Evolutionary conservation across 169 alveolate genomes (phyloP).

Genomic region (Babesia caballi): DNA sequence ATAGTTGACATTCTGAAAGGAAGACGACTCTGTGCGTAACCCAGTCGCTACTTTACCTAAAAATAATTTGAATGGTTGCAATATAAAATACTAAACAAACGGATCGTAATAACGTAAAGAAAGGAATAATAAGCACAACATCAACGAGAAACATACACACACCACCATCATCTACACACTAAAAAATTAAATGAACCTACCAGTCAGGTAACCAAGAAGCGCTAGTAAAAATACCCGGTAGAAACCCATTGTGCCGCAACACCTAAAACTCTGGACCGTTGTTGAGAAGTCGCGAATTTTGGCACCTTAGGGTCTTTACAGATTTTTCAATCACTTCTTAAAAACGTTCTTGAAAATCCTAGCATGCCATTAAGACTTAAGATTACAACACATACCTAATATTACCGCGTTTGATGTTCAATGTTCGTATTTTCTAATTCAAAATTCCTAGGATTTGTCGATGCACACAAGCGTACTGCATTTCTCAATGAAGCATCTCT

Average conservation of each 20-base stretch:
- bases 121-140: too few relatives aligned
- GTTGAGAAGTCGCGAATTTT: background rate
- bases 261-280: background rate
- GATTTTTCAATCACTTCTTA: background rate
- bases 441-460: too few relatives aligned
- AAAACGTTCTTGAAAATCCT: background rate
- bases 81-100: too few relatives aligned
- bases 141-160: too few relatives aligned
- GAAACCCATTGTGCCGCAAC: background rate
- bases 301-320: background rate
- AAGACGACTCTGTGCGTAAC: background rate
- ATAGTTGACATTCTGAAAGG: background rate
- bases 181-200: background rate
- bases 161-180: too few relatives aligned
- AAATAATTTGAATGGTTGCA: too few relatives aligned
- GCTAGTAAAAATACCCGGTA: background rate
- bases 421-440: too few relatives aligned
- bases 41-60: background rate
- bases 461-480: too few relatives aligned
- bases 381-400: too few relatives aligned
- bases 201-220: background rate
- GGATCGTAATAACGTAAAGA: too few relatives aligned
- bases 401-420: too few relatives aligned
- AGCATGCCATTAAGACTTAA: background rate
- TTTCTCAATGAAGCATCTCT: too few relatives aligned